Evolutionary conservation across 139 green algal genomes (phyloP).

Genomic region (Chlorella vulgaris): DNA sequence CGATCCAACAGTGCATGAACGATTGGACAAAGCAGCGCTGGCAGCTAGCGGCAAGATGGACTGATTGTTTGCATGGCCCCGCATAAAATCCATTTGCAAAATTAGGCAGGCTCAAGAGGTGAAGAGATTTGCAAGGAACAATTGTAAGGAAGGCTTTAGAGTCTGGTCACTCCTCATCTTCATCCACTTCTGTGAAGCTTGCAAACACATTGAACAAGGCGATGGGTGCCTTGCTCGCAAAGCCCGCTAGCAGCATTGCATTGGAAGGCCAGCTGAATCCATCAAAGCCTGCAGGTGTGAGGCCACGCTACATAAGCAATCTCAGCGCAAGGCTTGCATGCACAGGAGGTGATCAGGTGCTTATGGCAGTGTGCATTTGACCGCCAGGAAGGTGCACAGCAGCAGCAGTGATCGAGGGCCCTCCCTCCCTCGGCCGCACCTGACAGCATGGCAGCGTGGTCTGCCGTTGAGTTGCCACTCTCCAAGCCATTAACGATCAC

Average conservation of each 20-base stretch:
- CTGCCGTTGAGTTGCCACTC: background rate
- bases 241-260: conserved; percentile 30
- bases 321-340: background rate
- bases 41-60: background rate
- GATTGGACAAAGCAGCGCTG: background rate
- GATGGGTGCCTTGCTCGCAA: background rate
- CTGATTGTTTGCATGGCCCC: too few relatives aligned
- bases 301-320: background rate
- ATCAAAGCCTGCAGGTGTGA: conserved; percentile 15
- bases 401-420: background rate
- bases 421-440: background rate
- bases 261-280: conserved; percentile 40
- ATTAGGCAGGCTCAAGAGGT: too few relatives aligned
- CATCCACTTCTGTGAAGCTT: too few relatives aligned
- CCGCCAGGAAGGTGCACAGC: background rate
- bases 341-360: background rate
- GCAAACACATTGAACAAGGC: conserved; percentile 3
- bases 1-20: too few relatives aligned
- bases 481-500: conserved; percentile 11
- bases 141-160: too few relatives aligned
- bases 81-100: too few relatives aligned
- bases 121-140: too few relatives aligned
- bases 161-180: too few relatives aligned
- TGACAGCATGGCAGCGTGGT: conserved; percentile 26
- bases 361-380: background rate